Base-by-base conservation (phyloP, 495 filamentous ascomycete species). In the Penicillium flavigenum region DNA sequence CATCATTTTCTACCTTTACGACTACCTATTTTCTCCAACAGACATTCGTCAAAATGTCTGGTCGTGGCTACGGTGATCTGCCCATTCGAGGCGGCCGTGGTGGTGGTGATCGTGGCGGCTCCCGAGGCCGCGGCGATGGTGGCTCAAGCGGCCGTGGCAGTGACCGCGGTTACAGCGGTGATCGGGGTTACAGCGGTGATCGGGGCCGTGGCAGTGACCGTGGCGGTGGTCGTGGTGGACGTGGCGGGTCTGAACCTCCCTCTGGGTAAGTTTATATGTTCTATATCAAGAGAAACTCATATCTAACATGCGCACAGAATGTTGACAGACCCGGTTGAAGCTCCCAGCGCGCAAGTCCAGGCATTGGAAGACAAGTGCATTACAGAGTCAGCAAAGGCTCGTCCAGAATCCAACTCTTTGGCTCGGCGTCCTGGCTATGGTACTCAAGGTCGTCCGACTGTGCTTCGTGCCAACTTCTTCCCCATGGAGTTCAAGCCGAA, bases 401-500 rank as follows among this genome's bases (percentile, higher is more conserved):
- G 39, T 5, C 6, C 20, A 2, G 17, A 24, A 0, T 16, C 16
- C 8, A 7, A n/a, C 2, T 1, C 41, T 31, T 32, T 75, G 19
- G 73, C 74, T 17, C 61, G 60, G 0, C 73, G 79, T 3, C 76
- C 74, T 10, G 72, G 66, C 1, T 83, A 77, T 63, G 80, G 76
- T 5, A 75, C 62, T 1, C n/a, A 56, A 22, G 80, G 80, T 14
- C 45, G 29, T 14, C 0, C 38, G 2, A 68, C 77, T 20, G 52
- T 68, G 1, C 62, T 82, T 1, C 69, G 78, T 16, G 69, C 79
- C 1, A 81, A 83, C 52, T 80, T 78, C 58, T 75, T 82, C 54
- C 41, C 65, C 4, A 22, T 81, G 17, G 11, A 38, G 1, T 58
- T 68, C 43, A 49, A 54, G 10, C 50, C 45, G 1, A 14, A 32